phyloP scores from a whole-genome alignment of 2,329 filamentous ascomycete genomes.

The Xylaria polymorpha region DNA sequence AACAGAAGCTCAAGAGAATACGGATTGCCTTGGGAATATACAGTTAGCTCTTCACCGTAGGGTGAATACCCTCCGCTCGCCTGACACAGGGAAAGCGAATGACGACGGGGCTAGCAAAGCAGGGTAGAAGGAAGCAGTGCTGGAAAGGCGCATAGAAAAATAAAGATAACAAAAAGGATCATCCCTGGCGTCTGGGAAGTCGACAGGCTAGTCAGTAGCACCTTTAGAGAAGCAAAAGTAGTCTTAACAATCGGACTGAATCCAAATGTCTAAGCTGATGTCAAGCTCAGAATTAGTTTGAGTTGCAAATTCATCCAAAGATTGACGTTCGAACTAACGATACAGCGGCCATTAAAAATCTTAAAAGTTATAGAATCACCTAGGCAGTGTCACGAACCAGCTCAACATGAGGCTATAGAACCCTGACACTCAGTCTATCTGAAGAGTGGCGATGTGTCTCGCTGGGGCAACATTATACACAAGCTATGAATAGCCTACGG shows the following conservation, averaged over 20 bases:
- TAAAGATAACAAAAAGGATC: background rate
- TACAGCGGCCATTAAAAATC: background rate
- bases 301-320: background rate
- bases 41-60: background rate
- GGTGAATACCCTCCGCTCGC: background rate
- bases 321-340: background rate
- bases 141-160: background rate
- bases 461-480: conserved; percentile 11
- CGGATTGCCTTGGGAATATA: background rate
- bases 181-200: background rate
- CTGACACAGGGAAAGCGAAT: background rate
- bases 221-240: background rate
- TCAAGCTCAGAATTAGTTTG: background rate
- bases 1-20: background rate
- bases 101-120: background rate
- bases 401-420: background rate
- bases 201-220: background rate
- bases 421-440: conserved; percentile 1
- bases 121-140: background rate
- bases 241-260: background rate
- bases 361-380: background rate
- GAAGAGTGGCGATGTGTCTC: conserved; percentile 13
- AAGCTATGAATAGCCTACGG: background rate
- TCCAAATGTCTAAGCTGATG: background rate
- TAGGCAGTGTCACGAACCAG: background rate